A percentile compares a stretch with the other conserved stretches of the same genome.
Evolutionary conservation across 2,329 filamentous ascomycete genomes (phyloP).

Genomic region (Hymenoscyphus scutula): DNA sequence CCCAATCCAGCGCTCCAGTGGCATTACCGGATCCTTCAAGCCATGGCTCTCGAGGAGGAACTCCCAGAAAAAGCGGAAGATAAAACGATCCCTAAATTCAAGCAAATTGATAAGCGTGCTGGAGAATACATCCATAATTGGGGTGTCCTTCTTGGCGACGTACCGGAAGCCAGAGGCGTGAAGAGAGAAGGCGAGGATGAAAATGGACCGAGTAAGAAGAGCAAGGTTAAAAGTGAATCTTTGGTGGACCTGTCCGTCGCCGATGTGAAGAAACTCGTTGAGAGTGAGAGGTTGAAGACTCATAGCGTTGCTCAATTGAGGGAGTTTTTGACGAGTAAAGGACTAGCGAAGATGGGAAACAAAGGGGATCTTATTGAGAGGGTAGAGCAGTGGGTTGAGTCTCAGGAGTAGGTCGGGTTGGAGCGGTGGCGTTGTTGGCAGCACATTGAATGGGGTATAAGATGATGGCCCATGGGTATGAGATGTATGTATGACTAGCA

Average conservation of each 20-base stretch:
- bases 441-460: too few relatives aligned
- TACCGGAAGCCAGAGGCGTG: conserved; percentile 13
- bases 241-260: conserved; percentile 22
- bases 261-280: conserved; percentile 26
- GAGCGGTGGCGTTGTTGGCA: too few relatives aligned
- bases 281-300: conserved; percentile 18
- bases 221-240: conserved; percentile 12
- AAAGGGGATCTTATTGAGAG: conserved; percentile 31
- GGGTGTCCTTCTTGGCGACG: conserved; percentile 64
- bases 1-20: conserved; percentile 92
- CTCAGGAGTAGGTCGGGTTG: conserved; percentile 18
- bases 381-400: conserved; percentile 30
- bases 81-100: conserved; percentile 78
- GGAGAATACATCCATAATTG: conserved; percentile 77
- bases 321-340: conserved; percentile 24
- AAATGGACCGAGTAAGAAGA: conserved; percentile 29
- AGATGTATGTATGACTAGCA: too few relatives aligned
- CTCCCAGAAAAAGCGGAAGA: conserved; percentile 70
- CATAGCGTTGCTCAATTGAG: conserved; percentile 30
- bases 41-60: conserved; percentile 87
- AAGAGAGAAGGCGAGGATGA: conserved; percentile 51
- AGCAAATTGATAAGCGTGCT: conserved; percentile 84
- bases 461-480: too few relatives aligned
- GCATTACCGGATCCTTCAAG: conserved; percentile 94
- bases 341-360: conserved; percentile 26